A percentile compares a stretch with the other conserved stretches of the same genome.
Conservation (phyloP, 441 rosid genomes). For the Populus hybrid region DNA sequence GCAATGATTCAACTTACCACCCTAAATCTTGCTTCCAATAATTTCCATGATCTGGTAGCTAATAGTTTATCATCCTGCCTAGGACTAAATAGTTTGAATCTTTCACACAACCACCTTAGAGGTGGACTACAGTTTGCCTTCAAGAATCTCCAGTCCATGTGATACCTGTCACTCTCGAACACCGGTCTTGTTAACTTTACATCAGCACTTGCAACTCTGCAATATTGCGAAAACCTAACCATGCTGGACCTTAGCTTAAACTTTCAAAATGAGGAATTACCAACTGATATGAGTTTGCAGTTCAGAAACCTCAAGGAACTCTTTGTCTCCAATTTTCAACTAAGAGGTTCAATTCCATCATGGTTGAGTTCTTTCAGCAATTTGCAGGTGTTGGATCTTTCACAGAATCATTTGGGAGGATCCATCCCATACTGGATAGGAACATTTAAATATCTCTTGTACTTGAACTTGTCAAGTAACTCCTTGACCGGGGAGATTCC, state of each 20-base stretch:
- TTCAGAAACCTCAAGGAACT: conserved; percentile 9
- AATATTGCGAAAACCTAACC: conserved; percentile 9
- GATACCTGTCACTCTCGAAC: conserved; percentile 1
- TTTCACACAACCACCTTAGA: neutral
- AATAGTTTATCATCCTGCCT: neutral
- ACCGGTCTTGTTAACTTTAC: neutral
- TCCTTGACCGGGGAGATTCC: conserved; percentile 16
- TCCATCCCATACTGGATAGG: conserved; percentile 8
- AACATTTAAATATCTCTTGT: neutral
- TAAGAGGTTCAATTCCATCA: conserved; percentile 13
- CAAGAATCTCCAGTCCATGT: conserved; percentile 10
- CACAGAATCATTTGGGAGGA: conserved; percentile 3
- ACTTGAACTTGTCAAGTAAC: neutral
- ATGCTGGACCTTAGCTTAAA: neutral
- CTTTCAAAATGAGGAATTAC: conserved; percentile 10
- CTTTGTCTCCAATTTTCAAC: neutral
- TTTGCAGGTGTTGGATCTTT: conserved; percentile 9
- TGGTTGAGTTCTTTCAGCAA: conserved; percentile 5
- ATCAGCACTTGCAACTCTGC: conserved; percentile 7
- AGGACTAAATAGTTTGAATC: neutral
- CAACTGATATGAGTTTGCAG: neutral
- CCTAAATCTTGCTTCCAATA: conserved; percentile 10
- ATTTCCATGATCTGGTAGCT: conserved; percentile 3
- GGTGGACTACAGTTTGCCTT: conserved; percentile 10
- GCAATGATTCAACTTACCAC: neutral